phyloP scores from a whole-genome alignment of 139 green algal genomes.

The Auxenochlorella pyrenoidosa region DNA sequence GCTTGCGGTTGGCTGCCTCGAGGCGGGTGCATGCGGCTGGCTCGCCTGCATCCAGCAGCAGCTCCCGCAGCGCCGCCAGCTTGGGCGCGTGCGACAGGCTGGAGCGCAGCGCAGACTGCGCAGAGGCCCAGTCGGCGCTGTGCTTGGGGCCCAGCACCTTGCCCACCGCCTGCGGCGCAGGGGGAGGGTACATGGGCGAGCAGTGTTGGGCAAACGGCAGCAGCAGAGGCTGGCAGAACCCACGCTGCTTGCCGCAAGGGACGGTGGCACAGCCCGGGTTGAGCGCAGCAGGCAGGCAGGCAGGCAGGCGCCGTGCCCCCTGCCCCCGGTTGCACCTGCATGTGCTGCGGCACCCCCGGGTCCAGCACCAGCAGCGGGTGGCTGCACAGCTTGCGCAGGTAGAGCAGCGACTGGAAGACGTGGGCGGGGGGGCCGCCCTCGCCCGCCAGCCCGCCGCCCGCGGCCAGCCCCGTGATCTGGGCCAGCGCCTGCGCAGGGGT shows the following conservation, averaged over 20 bases:
- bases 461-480: conserved; percentile 29
- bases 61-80: conserved; percentile 87
- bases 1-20: not conserved
- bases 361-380: conserved; percentile 93
- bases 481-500: conserved; percentile 16
- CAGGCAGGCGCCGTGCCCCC: no score
- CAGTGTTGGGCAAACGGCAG: no score
- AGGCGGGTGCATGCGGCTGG: not conserved
- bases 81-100: conserved; percentile 89
- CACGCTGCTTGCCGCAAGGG: not conserved
- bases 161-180: not conserved
- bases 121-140: conserved; percentile 31
- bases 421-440: conserved; percentile 41
- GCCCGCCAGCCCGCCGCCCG: not conserved
- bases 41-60: conserved; percentile 81
- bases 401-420: conserved; percentile 83
- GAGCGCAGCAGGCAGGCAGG: not conserved
- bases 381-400: conserved; percentile 95
- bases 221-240: no score
- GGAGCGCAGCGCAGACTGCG: conserved; percentile 40
- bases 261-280: not conserved
- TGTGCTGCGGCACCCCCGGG: conserved; percentile 65
- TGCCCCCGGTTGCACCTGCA: not conserved
- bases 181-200: no score
- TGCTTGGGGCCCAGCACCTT: conserved; percentile 21